Percentiles rank a stretch among this genome's conserved stretches.
Evolutionary conservation across 352 stramenopile species (phyloP).

Genomic region (Globisporangium solare): DNA sequence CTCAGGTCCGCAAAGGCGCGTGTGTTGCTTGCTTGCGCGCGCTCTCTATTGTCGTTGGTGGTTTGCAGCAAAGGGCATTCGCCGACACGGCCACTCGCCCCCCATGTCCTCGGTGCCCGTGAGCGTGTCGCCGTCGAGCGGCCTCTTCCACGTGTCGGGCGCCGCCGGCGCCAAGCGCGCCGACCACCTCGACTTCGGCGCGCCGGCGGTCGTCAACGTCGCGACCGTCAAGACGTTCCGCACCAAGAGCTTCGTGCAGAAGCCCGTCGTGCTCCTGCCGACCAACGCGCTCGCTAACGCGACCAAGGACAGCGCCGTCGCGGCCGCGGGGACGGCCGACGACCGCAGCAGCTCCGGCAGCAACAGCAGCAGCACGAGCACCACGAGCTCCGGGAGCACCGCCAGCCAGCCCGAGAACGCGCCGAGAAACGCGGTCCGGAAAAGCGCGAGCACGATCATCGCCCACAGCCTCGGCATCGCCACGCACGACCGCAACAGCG

Average conservation of each 20-base stretch:
- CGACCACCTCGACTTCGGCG: conserved; percentile 22
- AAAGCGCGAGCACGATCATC: conserved; percentile 19
- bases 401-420: conserved; percentile 5
- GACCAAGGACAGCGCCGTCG: conserved; percentile 4
- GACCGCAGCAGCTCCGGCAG: conserved; percentile 17
- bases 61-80: too few relatives aligned
- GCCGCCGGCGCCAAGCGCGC: conserved; percentile 19
- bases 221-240: conserved; percentile 6
- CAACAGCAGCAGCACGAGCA: conserved; percentile 20
- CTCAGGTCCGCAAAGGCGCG: neutral
- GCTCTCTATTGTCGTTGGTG: too few relatives aligned
- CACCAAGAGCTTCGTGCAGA: conserved; percentile 18
- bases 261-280: conserved; percentile 16
- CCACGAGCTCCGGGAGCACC: conserved; percentile 16
- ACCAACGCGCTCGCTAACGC: conserved; percentile 7
- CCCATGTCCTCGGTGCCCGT: neutral
- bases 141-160: conserved; percentile 26
- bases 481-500: conserved; percentile 1
- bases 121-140: conserved; percentile 11
- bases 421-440: conserved; percentile 11
- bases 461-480: conserved; percentile 16
- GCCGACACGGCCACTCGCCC: too few relatives aligned
- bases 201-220: conserved; percentile 15
- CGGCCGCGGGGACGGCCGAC: neutral
- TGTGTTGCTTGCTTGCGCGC: neutral